Base-by-base conservation (phyloP, 2,329 filamentous ascomycete species). In the Sphaerulina populicola region DNA sequence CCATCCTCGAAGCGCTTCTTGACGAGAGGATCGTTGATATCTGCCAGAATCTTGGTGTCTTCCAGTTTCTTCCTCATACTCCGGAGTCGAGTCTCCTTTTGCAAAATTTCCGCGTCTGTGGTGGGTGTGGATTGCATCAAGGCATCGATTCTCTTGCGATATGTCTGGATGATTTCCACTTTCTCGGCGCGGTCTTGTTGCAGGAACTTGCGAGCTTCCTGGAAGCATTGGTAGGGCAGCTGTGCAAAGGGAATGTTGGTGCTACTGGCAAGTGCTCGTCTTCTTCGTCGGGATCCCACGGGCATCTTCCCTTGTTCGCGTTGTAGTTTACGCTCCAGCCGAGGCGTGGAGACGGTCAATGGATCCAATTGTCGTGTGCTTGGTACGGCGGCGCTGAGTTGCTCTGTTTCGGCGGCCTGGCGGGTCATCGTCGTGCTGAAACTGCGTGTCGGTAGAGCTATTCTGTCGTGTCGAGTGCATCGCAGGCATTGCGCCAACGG, bases 1-100 rank as follows among this genome's bases (percentile, higher is more conserved):
- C 90, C 89, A 69, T 97, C 90, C 68, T 98, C 93, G 60, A 94
- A 97, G 59, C 80, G 83, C 72, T 88, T 87, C 80, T 96, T 96
- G 55, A 97, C 88, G 35, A 88, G 62, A 0, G 93, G 93, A 66
- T 97, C 93, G 68, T 97, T 97, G 70, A 94, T 89, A 66, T 98
- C 93, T 21, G 89, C 90, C 56, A 86, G 72, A 36, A 98, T 84
- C 78, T 96, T 94, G 66, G 95, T 74, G 49, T 82, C 69, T 66
- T 94, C 85, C 49, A 96, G 66, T 62, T 88, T 74, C 59, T 78
- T 74, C 64, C 80, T 75, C 81, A 96, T 80, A 60, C 82, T 85
- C 41, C 73, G 72, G 54, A 97, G 64, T 58, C 79, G 78, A 52
- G 74, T 76, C 63, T 86, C 78, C 71, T 88, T 87, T 43, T 56